Conservation (phyloP, 352 stramenopile genomes). For the Blastocystis sp. region DNA sequence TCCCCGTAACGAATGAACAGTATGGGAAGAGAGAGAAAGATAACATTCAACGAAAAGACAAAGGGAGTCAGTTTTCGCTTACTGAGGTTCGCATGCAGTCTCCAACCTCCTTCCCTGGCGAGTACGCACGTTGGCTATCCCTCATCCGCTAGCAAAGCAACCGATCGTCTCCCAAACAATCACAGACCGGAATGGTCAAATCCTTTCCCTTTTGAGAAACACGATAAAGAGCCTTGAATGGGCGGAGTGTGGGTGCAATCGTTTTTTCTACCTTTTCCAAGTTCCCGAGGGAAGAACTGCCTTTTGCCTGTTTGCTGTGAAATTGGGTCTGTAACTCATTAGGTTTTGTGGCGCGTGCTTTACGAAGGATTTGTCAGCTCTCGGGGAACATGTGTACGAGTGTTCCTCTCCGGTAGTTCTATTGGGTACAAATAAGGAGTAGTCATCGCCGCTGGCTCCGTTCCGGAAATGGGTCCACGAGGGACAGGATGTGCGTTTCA, state of each 20-base stretch:
- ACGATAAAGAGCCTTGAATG: neutral
- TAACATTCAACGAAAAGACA: no score
- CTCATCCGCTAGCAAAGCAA: neutral
- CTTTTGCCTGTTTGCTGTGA: neutral
- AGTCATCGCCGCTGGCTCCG: neutral
- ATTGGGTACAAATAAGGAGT: neutral
- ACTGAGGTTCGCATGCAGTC: no score
- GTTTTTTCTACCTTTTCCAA: neutral
- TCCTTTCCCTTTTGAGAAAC: neutral
- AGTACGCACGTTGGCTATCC: no score
- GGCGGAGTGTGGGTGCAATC: neutral
- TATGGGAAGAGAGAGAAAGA: no score
- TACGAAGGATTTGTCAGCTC: neutral
- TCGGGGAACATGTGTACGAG: neutral
- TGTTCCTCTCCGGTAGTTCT: neutral
- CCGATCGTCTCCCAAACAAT: neutral
- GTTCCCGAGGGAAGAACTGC: neutral
- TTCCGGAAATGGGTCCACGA: neutral
- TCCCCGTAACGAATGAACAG: no score
- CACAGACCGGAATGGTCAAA: neutral
- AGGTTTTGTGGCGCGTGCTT: slow-evolving; percentile 5
- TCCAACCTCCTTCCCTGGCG: no score
- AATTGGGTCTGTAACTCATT: neutral
- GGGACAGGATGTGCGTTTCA: neutral
- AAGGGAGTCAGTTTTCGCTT: no score